Evolutionary conservation across 2,329 filamentous ascomycete species (phyloP).

Genomic region (Ophiocordyceps camponoti-saundersi): DNA sequence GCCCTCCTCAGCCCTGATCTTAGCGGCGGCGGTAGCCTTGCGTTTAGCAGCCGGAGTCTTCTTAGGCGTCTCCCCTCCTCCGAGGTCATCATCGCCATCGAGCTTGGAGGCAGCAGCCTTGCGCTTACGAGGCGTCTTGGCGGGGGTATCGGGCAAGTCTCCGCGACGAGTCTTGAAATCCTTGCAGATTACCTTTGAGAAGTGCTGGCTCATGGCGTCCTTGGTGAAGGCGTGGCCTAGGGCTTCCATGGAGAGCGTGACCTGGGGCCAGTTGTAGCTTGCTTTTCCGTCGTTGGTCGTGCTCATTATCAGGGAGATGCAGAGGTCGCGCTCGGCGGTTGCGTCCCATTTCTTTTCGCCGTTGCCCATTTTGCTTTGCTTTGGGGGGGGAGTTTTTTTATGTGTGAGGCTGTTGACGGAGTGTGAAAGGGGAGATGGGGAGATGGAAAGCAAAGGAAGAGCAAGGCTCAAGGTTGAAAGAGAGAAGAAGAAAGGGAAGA

Average conservation of each 20-base stretch:
- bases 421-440: too few relatives aligned
- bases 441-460: too few relatives aligned
- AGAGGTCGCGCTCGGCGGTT: conserved; percentile 20
- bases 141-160: background rate
- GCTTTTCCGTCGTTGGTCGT: conserved; percentile 9
- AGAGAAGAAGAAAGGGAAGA: too few relatives aligned
- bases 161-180: background rate
- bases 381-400: too few relatives aligned
- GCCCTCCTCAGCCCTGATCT: conserved; percentile 1
- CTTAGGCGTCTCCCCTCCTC: too few relatives aligned
- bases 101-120: conserved; percentile 3
- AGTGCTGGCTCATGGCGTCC: conserved; percentile 13
- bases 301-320: conserved; percentile 16
- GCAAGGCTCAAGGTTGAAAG: too few relatives aligned
- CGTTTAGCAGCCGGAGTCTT: too few relatives aligned
- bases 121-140: conserved; percentile 3
- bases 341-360: conserved; percentile 19
- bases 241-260: conserved; percentile 13
- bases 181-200: background rate
- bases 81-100: too few relatives aligned
- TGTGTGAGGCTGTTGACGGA: too few relatives aligned
- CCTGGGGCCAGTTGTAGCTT: conserved; percentile 15
- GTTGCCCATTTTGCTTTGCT: conserved; percentile 7
- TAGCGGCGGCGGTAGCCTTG: conserved; percentile 3
- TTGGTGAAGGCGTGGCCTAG: conserved; percentile 19